A percentile compares a stretch with the other conserved stretches of the same genome.
Evolutionary conservation across 805 yeast species (phyloP).

Genomic region (Lipomyces kockii): DNA sequence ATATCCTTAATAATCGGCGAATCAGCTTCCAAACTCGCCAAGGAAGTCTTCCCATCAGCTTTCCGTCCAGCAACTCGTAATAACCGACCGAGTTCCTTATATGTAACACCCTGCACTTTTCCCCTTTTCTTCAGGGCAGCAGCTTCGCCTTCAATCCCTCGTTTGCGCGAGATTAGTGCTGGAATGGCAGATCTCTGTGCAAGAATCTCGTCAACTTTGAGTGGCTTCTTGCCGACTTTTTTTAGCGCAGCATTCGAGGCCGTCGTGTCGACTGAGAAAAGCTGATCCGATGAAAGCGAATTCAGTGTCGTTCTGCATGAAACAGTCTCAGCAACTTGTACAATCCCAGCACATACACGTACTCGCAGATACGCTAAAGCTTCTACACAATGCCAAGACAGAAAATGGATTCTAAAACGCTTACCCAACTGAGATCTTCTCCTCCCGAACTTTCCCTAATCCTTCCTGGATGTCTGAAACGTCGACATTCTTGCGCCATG

Average conservation of each 20-base stretch:
- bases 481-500: conserved; percentile 93
- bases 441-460: conserved; percentile 70
- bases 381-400: neutral
- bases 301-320: conserved; percentile 20
- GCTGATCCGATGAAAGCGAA: conserved; percentile 17
- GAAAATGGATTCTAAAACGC: conserved; percentile 41
- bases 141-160: conserved; percentile 37
- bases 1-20: conserved; percentile 61
- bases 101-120: conserved; percentile 64
- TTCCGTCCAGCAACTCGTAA: conserved; percentile 78
- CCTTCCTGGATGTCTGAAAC: conserved; percentile 75
- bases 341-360: neutral
- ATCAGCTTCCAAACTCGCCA: conserved; percentile 63
- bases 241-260: conserved; percentile 12
- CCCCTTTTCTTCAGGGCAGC: conserved; percentile 47
- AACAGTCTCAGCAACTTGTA: neutral
- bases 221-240: conserved; percentile 35
- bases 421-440: conserved; percentile 49
- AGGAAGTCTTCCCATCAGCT: conserved; percentile 56
- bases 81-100: conserved; percentile 64
- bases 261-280: conserved; percentile 30
- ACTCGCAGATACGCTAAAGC: neutral
- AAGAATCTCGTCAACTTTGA: conserved; percentile 72
- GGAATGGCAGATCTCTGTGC: conserved; percentile 78
- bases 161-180: conserved; percentile 54